These are phyloP conservation scores for Candida sithepensis DNA, from an alignment of 805 yeast species.

Conservation along the genomic window DNA sequence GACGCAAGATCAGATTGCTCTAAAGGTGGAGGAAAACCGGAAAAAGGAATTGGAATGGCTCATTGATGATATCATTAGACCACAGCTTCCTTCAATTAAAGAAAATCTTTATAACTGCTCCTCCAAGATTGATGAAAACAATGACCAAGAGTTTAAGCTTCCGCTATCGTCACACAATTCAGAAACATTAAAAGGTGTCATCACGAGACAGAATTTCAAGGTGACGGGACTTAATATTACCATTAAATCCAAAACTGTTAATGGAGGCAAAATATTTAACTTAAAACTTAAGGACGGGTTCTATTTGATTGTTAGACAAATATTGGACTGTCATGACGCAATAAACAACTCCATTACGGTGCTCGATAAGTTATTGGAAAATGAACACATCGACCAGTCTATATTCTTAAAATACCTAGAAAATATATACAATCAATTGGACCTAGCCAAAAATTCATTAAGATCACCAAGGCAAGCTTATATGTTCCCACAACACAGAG, in stretches of 20 bases:
- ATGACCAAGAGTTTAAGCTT: constrained; percentile 44
- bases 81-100: constrained; percentile 43
- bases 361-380: constrained; percentile 34
- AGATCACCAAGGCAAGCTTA: constrained; percentile 52
- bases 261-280: constrained; percentile 38
- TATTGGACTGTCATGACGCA: constrained; percentile 32
- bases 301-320: constrained; percentile 39
- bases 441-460: constrained; percentile 34
- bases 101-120: constrained; percentile 43
- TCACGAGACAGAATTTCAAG: constrained; percentile 52
- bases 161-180: constrained; percentile 55
- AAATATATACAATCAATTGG: constrained; percentile 30
- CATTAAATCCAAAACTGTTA: constrained; percentile 35
- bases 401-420: constrained; percentile 23
- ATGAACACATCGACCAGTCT: constrained; percentile 17
- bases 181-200: constrained; percentile 56
- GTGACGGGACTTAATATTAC: constrained; percentile 44
- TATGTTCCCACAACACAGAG: constrained; percentile 55
- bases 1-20: constrained; percentile 4
- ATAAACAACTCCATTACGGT: constrained; percentile 41
- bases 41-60: constrained; percentile 42
- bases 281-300: constrained; percentile 36
- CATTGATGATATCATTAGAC: constrained; percentile 41
- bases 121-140: constrained; percentile 33
- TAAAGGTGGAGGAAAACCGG: constrained; percentile 8